A percentile compares a stretch with the other conserved stretches of the same genome.
Evolutionary conservation across 345 rosid species (phyloP).

Genomic region (Alliaria petiolata): DNA sequence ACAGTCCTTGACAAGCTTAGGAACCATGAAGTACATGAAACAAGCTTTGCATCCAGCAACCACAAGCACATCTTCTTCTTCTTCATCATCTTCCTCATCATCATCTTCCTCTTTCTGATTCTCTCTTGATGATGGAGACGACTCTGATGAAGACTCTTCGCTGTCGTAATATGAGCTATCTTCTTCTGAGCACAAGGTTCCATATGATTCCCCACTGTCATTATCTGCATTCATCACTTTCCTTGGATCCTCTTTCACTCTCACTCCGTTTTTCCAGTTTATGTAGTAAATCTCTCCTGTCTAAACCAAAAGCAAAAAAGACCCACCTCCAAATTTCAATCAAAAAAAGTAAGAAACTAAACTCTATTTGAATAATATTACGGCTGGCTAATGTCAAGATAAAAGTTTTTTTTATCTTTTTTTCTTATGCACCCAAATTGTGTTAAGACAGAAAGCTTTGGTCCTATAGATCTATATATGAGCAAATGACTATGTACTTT

Average conservation of each 20-base stretch:
- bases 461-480: slow-evolving; percentile 30
- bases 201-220: slow-evolving; percentile 39
- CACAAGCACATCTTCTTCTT: slow-evolving; percentile 63
- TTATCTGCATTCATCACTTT: slow-evolving; percentile 30
- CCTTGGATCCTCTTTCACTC: slow-evolving; percentile 77
- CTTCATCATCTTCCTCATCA: slow-evolving; percentile 2
- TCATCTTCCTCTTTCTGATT: slow-evolving; percentile 16
- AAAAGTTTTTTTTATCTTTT: no score
- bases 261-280: slow-evolving; percentile 93
- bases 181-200: slow-evolving; percentile 46
- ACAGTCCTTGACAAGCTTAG: slow-evolving; percentile 80
- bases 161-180: slow-evolving; percentile 65
- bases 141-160: slow-evolving; percentile 71
- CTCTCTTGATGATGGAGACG: slow-evolving; percentile 54
- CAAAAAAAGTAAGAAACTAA: neutral
- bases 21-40: slow-evolving; percentile 96
- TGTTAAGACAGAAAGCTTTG: slow-evolving; percentile 4
- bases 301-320: slow-evolving; percentile 27
- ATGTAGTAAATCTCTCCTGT: slow-evolving; percentile 91
- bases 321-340: neutral
- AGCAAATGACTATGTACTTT: slow-evolving; percentile 28
- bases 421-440: slow-evolving; percentile 4
- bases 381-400: neutral
- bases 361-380: neutral
- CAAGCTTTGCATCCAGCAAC: slow-evolving; percentile 97